Percentiles rank a stretch among this genome's conserved stretches.
Conservation (phyloP, 1,284 basidiomycete genomes). For the Ustilago xerochloae region DNA sequence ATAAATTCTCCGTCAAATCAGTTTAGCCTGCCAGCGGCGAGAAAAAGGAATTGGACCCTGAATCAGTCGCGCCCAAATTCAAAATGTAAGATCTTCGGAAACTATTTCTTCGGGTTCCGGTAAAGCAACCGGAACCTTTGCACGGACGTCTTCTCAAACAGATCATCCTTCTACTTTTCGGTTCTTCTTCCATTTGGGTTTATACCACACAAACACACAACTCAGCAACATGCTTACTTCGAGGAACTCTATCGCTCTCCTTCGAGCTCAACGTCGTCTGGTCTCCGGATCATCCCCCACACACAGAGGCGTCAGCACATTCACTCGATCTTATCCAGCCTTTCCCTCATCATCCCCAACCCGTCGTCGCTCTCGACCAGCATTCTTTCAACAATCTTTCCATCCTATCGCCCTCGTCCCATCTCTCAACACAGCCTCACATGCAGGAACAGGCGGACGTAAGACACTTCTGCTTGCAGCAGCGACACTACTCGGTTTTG, state of each 20-base stretch:
- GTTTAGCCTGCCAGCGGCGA: no score
- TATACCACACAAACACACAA: no score
- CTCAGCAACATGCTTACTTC: conserved; percentile 7
- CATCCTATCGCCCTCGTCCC: conserved; percentile 3
- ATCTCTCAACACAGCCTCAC: background rate
- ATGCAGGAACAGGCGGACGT: background rate
- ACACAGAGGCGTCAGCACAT: conserved; percentile 11
- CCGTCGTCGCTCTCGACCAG: background rate
- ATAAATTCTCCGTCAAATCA: no score
- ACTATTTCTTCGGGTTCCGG: no score
- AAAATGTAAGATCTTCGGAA: no score
- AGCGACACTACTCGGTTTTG: conserved; percentile 9
- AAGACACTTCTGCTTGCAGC: background rate
- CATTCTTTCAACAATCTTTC: conserved; percentile 32
- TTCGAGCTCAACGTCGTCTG: background rate
- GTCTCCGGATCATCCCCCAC: background rate
- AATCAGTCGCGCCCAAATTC: no score
- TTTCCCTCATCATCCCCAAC: background rate
- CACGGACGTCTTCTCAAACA: no score
- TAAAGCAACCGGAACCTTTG: no score
- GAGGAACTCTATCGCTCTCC: background rate
- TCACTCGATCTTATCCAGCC: conserved; percentile 29
- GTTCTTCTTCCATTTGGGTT: no score
- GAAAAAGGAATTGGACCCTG: no score
- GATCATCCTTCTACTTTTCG: no score